Conservation (phyloP, 208 protist species). For the Crithidia mellificae region DNA sequence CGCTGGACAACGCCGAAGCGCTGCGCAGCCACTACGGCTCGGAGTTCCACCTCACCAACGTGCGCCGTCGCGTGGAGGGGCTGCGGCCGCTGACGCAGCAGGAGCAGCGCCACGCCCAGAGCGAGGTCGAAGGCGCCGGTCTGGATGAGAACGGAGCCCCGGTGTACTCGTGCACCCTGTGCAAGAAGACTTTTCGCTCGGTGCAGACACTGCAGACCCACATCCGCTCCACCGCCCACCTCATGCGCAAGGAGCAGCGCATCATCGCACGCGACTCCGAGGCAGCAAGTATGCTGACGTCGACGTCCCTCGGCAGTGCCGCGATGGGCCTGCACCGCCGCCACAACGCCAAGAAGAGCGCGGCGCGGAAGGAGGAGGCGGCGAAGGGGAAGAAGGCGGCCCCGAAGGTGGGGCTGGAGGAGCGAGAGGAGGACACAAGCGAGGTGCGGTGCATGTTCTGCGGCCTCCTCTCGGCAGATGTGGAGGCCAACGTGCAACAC, state of each 20-base stretch:
- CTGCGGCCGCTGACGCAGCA: constrained; percentile 62
- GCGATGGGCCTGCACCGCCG: constrained; percentile 89
- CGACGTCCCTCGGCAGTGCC: constrained; percentile 83
- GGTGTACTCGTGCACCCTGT: constrained; percentile 87
- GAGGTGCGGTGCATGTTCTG: constrained; percentile 86
- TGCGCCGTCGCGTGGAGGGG: constrained; percentile 83
- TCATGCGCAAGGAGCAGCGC: constrained; percentile 91
- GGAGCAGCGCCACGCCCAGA: constrained; percentile 47
- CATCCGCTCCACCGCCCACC: constrained; percentile 87
- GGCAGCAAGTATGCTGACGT: constrained; percentile 75
- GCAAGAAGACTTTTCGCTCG: constrained; percentile 89
- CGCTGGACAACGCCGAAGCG: constrained; percentile 51
- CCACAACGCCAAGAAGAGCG: constrained; percentile 70
- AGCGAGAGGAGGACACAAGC: constrained; percentile 81
- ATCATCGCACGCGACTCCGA: constrained; percentile 85
- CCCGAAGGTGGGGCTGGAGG: constrained; percentile 57
- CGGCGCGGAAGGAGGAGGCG: constrained; percentile 14
- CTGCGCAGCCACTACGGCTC: constrained; percentile 78
- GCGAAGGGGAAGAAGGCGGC: constrained; percentile 26
- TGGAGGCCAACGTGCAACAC: constrained; percentile 70
- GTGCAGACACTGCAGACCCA: constrained; percentile 91
- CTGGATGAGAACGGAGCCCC: constrained; percentile 47
- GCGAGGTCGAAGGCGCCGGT: constrained; percentile 24
- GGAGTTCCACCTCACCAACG: constrained; percentile 82
- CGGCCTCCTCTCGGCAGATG: constrained; percentile 47